Conservation (phyloP, 345 rosid species). For the Populus pruinosa region DNA sequence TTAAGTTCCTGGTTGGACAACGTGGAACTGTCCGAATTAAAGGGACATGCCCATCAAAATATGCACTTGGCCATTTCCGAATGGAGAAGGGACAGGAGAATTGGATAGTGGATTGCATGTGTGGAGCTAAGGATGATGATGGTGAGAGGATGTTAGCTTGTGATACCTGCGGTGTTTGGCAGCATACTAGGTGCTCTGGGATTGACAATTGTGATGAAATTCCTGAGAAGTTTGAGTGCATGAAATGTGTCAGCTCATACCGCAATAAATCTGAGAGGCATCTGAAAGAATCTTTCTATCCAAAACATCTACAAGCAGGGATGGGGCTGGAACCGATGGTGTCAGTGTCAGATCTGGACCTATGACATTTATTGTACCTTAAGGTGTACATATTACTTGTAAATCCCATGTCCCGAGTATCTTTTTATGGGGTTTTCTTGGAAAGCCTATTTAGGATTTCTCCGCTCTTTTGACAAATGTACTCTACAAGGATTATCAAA, state of each 20-base stretch:
- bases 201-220: conserved; percentile 44
- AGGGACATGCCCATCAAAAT: conserved; percentile 49
- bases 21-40: conserved; percentile 37
- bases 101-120: conserved; percentile 65
- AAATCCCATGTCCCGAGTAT: not conserved
- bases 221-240: conserved; percentile 45
- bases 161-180: conserved; percentile 68
- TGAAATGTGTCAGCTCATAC: conserved; percentile 25
- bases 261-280: not conserved
- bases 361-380: conserved; percentile 9
- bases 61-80: conserved; percentile 45
- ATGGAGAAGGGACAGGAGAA: conserved; percentile 66
- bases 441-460: not conserved
- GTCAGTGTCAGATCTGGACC: not conserved
- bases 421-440: not conserved
- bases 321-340: not conserved
- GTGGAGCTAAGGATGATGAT: conserved; percentile 71
- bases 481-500: not conserved
- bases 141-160: conserved; percentile 72
- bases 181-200: conserved; percentile 70
- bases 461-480: not conserved
- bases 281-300: not conserved
- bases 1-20: conserved; percentile 46
- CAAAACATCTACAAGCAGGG: conserved; percentile 4
- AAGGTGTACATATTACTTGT: not conserved